phyloP scores from a whole-genome alignment of 306 rosid genomes.

The Cucurbita moschata region DNA sequence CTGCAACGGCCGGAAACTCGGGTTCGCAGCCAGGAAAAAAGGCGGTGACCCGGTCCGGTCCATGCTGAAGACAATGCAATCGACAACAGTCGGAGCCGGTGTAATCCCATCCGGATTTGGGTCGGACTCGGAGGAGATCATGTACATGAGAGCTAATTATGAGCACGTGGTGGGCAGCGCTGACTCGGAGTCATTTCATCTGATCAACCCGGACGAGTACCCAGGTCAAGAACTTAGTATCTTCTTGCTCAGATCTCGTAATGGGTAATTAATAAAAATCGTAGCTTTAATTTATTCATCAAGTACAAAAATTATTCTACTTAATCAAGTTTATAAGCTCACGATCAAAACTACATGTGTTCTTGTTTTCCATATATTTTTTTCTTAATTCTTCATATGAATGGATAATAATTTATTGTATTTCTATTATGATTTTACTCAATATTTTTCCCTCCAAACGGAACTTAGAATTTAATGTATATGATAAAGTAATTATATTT shows the following conservation, averaged over 20 bases:
- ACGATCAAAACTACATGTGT: not conserved
- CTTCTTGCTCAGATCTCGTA: constrained; percentile 72
- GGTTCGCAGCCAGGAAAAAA: constrained; percentile 49
- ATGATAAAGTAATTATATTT: not conserved
- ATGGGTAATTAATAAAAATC: not conserved
- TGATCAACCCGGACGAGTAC: constrained; percentile 78
- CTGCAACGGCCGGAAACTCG: constrained; percentile 57
- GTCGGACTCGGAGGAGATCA: constrained; percentile 41
- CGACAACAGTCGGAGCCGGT: constrained; percentile 79
- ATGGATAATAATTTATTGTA: not conserved
- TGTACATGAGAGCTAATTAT: constrained; percentile 79
- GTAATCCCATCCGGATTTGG: constrained; percentile 45
- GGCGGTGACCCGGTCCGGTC: constrained; percentile 32
- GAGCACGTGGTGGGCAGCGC: constrained; percentile 82
- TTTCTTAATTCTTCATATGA: not conserved
- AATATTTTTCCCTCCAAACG: no score
- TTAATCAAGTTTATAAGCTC: no score
- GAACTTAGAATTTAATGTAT: no score
- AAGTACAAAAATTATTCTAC: no score
- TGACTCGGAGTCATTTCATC: constrained; percentile 82
- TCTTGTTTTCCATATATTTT: not conserved
- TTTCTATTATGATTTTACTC: not conserved
- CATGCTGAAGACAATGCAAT: constrained; percentile 60
- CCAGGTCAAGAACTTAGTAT: constrained; percentile 84
- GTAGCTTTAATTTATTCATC: not conserved